Evolutionary conservation across 2,329 filamentous ascomycete species (phyloP).

Genomic region (Aspergillus sp.): DNA sequence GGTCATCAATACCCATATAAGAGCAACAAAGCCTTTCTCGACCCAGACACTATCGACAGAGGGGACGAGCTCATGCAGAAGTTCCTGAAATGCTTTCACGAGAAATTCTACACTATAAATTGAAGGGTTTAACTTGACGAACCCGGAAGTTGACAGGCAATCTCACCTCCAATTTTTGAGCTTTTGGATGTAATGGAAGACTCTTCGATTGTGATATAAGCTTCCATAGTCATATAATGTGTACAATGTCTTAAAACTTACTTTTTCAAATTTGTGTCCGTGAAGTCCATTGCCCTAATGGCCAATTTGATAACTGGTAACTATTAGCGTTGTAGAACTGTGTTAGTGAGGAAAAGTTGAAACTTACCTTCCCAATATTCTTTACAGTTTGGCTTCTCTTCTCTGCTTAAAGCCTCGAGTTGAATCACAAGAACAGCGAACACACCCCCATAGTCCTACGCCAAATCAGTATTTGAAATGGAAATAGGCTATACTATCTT

Average conservation of each 20-base stretch:
- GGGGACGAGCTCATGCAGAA: conserved; percentile 56
- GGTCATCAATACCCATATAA: conserved; percentile 61
- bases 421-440: conserved; percentile 63
- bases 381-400: conserved; percentile 28
- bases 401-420: conserved; percentile 58
- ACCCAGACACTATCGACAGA: conserved; percentile 55
- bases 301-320: conserved; percentile 27
- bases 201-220: conserved; percentile 12
- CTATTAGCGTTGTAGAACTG: too few species aligned
- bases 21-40: conserved; percentile 64
- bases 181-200: conserved; percentile 65
- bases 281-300: conserved; percentile 55
- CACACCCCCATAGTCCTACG: conserved; percentile 56
- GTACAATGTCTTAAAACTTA: conserved; percentile 18
- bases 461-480: conserved; percentile 1
- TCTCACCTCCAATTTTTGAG: conserved; percentile 52
- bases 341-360: too few species aligned
- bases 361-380: conserved; percentile 38
- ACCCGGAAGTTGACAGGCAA: not conserved
- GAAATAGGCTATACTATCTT: not conserved
- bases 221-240: not conserved
- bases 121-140: not conserved
- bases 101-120: conserved; percentile 32
- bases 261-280: conserved; percentile 60
- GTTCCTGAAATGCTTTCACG: conserved; percentile 53